These are phyloP conservation scores for Catunica adiposa DNA, from an alignment of 2,329 filamentous ascomycete genomes.

Conservation along the genomic window DNA sequence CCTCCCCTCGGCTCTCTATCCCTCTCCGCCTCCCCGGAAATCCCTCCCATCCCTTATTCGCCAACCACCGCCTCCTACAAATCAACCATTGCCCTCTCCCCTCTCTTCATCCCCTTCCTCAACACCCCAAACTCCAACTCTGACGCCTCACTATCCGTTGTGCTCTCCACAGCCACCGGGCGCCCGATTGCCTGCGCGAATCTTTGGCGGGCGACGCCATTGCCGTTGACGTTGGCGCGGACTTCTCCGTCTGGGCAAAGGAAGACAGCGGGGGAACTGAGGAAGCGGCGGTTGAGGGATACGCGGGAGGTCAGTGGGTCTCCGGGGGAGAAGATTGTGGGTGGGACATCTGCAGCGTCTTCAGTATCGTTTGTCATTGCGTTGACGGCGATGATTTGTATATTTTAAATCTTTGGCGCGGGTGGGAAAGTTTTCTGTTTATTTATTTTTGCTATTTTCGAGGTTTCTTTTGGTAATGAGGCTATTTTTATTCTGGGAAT, in stretches of 20 bases:
- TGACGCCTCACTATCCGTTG: no score
- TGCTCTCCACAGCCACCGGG: not conserved
- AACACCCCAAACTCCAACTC: not conserved
- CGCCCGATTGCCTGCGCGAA: not conserved
- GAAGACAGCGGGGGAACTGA: not conserved
- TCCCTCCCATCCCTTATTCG: not conserved
- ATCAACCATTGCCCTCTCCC: no score
- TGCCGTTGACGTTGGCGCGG: no score
- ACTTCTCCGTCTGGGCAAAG: not conserved
- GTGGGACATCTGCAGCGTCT: constrained; percentile 10
- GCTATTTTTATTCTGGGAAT: constrained; percentile 4
- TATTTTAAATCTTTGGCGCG: no score
- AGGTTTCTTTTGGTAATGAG: no score
- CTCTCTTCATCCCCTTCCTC: not conserved
- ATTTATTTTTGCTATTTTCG: not conserved
- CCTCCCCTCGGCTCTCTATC: not conserved
- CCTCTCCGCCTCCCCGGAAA: not conserved
- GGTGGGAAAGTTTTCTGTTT: not conserved
- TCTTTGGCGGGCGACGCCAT: not conserved
- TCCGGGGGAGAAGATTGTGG: constrained; percentile 5
- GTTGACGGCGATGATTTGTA: constrained; percentile 13
- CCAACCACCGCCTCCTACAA: no score
- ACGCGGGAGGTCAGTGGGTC: not conserved
- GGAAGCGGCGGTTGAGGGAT: not conserved
- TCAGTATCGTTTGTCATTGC: constrained; percentile 14